Evolutionary conservation across 1,284 basidiomycete species (phyloP), one percentile per base, ranked within the genome.

Genomic region (Cryptococcus hybrid): DNA sequence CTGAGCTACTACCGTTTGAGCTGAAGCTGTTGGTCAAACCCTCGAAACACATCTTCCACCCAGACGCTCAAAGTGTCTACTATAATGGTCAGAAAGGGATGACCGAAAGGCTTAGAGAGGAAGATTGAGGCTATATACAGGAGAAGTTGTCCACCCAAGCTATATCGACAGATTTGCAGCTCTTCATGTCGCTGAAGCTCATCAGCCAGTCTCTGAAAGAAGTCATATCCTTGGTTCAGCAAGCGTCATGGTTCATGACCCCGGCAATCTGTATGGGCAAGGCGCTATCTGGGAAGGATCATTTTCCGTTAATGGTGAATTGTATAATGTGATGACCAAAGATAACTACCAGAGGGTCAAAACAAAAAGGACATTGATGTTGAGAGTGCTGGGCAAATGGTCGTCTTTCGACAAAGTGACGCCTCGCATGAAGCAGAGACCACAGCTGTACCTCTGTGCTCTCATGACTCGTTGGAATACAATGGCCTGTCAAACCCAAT

Each of bases 11-110:
- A 15, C 55, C 59, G 1, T 57, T 60, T 42, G 58, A 65, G 35
- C 65, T 74, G 13, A 58, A 64, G 36, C 62, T 77, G 46, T 85
- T 90, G 65, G 80, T 91, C 57, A 82, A 82, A 30, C 88, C 89
- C 7, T 90, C 88, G 68, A 82, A 87, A 63, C 78, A 89, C 64
- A 83, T 92, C 56, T 80, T 91, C 56, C 89, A 90, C 71, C 86
- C 89, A 35, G 82, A 86, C 52, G 88, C 88, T 1, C 1, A 83
- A 85, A 51, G 81, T 90, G 47, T 60, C 58, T 7, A 63, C 54
- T 53, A 34, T 42, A 63, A 63, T 55, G 55, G 35, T 42, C 54
- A 40, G 60, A 55, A 18, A 42, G 34, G 18, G 51, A 30, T n/a
- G 6, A 30, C 43, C 2, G 24, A 24, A 45, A 45, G n/a, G 43